phyloP scores from a whole-genome alignment of 805 yeast species.

The Suhomyces pyralidae region DNA sequence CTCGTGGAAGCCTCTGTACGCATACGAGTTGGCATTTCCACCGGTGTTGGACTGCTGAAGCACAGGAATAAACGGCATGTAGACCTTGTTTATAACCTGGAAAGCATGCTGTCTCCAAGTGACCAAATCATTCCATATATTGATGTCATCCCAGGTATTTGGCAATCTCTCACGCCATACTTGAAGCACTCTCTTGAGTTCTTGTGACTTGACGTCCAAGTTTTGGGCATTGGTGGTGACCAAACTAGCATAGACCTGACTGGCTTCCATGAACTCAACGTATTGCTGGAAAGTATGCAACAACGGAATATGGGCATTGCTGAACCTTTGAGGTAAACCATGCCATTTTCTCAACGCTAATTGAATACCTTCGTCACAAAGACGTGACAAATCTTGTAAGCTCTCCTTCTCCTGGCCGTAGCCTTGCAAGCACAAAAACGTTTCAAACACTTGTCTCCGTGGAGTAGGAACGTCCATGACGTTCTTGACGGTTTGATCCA shows the following conservation, averaged over 20 bases:
- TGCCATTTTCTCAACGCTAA: constrained; percentile 90
- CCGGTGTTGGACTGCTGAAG: constrained; percentile 66
- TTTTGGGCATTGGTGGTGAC: constrained; percentile 90
- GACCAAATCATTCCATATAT: constrained; percentile 94
- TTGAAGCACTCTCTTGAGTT: constrained; percentile 86
- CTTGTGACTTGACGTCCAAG: constrained; percentile 89
- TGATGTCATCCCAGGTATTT: constrained; percentile 95
- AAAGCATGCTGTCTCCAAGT: constrained; percentile 99
- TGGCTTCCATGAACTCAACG: constrained; percentile 96
- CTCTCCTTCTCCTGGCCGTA: constrained; percentile 88
- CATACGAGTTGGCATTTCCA: constrained; percentile 82
- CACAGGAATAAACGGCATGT: constrained; percentile 87
- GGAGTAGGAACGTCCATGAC: constrained; percentile 99
- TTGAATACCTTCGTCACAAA: constrained; percentile 96
- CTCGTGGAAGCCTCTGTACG: constrained; percentile 97
- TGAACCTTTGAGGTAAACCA: constrained; percentile 72
- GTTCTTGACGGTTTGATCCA: constrained; percentile 90
- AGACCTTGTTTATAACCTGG: constrained; percentile 90
- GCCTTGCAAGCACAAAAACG: constrained; percentile 89
- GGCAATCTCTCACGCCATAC: constrained; percentile 99
- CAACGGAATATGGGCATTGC: constrained; percentile 83
- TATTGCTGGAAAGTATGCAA: constrained; percentile 95
- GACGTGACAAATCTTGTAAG: constrained; percentile 75
- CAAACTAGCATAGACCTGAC: constrained; percentile 85
- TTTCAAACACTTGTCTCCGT: constrained; percentile 90